phyloP scores from a whole-genome alignment of 2,329 filamentous ascomycete genomes.

The Monosporascus sp. region DNA sequence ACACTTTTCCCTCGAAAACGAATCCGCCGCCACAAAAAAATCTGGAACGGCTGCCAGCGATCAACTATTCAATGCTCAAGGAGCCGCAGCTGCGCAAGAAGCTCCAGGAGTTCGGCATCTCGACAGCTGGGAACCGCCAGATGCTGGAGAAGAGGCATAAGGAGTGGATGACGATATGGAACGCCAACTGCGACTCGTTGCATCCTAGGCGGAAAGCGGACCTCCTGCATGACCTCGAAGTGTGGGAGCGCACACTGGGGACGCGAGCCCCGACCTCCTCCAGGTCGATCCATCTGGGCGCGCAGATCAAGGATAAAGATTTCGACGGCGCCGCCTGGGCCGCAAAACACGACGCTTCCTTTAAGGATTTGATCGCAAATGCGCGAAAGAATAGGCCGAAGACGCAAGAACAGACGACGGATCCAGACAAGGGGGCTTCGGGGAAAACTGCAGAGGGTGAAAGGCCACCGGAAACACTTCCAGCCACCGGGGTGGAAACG shows the following conservation, averaged over 20 bases:
- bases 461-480: constrained; percentile 3
- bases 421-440: constrained; percentile 15
- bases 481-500: constrained; percentile 8
- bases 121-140: constrained; percentile 59
- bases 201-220: constrained; percentile 65
- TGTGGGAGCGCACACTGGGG: constrained; percentile 83
- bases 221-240: constrained; percentile 71
- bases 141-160: constrained; percentile 76
- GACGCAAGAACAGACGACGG: constrained; percentile 26
- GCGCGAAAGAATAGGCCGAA: constrained; percentile 56
- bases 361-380: constrained; percentile 72
- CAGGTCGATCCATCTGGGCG: constrained; percentile 32
- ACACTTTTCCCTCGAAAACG: constrained; percentile 12
- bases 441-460: background rate
- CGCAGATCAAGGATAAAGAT: constrained; percentile 74
- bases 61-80: constrained; percentile 85
- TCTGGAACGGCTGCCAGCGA: constrained; percentile 65
- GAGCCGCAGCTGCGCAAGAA: constrained; percentile 76
- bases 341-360: constrained; percentile 65
- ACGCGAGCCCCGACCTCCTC: constrained; percentile 43
- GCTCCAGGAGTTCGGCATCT: constrained; percentile 73
- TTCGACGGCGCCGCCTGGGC: constrained; percentile 80
- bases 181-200: constrained; percentile 88
- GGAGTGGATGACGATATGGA: constrained; percentile 95
- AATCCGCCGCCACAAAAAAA: constrained; percentile 26